phyloP scores from a whole-genome alignment of 2,329 filamentous ascomycete genomes.

The Magnaporthiopsis incrustans region DNA sequence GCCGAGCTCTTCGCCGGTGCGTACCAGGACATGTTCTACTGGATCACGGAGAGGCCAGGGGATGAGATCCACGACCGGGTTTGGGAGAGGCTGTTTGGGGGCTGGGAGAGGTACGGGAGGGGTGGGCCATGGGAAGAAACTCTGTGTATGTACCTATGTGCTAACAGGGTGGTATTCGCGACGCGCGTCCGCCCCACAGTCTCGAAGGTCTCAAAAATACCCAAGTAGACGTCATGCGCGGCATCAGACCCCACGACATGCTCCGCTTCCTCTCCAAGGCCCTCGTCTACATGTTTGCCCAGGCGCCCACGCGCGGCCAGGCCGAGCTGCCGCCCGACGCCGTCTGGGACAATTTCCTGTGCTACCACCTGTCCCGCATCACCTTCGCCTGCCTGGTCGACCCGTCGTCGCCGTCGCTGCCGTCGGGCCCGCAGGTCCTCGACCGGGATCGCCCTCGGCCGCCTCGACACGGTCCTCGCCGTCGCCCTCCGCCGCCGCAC shows the following conservation, averaged over 20 bases:
- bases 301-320: no score
- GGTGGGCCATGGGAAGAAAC: no score
- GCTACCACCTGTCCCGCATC: background rate
- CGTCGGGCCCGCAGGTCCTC: background rate
- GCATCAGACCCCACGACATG: background rate
- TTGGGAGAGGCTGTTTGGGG: background rate
- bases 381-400: background rate
- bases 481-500: background rate
- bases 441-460: background rate
- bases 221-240: background rate
- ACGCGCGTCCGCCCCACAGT: background rate
- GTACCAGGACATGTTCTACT: background rate
- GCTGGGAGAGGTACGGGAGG: background rate
- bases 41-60: background rate
- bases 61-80: background rate
- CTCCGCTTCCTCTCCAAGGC: background rate
- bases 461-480: background rate
- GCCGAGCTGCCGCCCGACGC: background rate
- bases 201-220: background rate
- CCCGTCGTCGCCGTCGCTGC: no score
- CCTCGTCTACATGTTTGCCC: background rate
- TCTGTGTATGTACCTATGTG: no score
- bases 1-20: background rate
- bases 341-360: background rate
- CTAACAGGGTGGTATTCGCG: no score